Base-by-base conservation (phyloP, 2,329 filamentous ascomycete species). In the Didymella glomerata region DNA sequence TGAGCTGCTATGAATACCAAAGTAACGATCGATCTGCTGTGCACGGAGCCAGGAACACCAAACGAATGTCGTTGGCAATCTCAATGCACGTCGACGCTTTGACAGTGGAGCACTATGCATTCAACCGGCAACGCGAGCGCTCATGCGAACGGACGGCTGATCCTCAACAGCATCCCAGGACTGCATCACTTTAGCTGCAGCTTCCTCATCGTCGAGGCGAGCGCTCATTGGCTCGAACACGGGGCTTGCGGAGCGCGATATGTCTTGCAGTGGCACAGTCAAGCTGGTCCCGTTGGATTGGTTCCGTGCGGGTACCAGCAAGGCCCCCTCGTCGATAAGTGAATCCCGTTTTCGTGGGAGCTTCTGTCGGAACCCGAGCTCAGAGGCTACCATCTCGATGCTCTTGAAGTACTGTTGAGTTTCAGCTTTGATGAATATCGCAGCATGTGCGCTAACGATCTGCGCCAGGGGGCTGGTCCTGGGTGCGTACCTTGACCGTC, bases 301-400 rank as follows among this genome's bases (percentile, higher is more conserved):
- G 48, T 60, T 52, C 54, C 49, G 56, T 53, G 52, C 42, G 68
- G 67, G 48, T 58, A 56, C 57, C 49, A 68, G 61, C 52, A 65
- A 44, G 57, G 62, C 54, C 24, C 64, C 67, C 52, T 69, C 68
- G 54, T 74, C 74, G 18, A 75, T 52, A 25, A 76, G 57, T 16
- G 73, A 76, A 47, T 76, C 74, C 40, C 73, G 70, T 66, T 76
- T 76, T 48, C 67, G 63, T 4, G 77, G 76, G 25, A 83, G 71
- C 59, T 74, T 76, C 66, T 83, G 81, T 14, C 74, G 76, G 64
- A 81, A 80, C 5, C 80, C 80, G 55, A 80, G 73, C 48, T 79
- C 77, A 18, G 69, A 71, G 20, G 79, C 79, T 50, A 82, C 80
- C 62, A 75, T 75, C 65, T 83, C 81, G 66, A 83, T 83, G 54